Evolutionary conservation across 2,329 filamentous ascomycete species (phyloP).

Genomic region (Aspergillus brasiliensis): DNA sequence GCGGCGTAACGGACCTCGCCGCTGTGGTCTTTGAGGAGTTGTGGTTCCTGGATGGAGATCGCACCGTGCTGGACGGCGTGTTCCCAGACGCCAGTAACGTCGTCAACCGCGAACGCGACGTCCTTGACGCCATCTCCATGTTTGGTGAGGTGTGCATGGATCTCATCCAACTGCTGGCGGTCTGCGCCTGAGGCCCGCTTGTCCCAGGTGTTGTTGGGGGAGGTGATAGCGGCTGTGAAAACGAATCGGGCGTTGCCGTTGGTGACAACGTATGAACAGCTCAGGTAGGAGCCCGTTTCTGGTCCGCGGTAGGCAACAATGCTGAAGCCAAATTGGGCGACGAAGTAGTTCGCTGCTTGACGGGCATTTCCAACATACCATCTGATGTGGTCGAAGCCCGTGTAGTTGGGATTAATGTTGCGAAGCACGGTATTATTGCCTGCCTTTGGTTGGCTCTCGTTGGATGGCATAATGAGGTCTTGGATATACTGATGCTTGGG

Average conservation of each 20-base stretch:
- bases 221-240: constrained; percentile 77
- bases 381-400: constrained; percentile 75
- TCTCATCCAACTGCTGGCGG: constrained; percentile 63
- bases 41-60: constrained; percentile 12
- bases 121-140: constrained; percentile 89
- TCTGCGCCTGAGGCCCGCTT: constrained; percentile 53
- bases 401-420: constrained; percentile 26
- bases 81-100: constrained; percentile 72
- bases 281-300: constrained; percentile 77
- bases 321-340: constrained; percentile 77
- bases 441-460: background rate
- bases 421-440: constrained; percentile 53
- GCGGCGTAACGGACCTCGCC: constrained; percentile 69
- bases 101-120: constrained; percentile 84
- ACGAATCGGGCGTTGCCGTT: constrained; percentile 80
- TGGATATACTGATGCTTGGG: background rate
- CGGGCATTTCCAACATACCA: constrained; percentile 96
- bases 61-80: constrained; percentile 59
- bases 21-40: background rate
- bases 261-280: constrained; percentile 77
- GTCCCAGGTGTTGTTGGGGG: constrained; percentile 52
- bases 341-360: constrained; percentile 84
- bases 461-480: background rate
- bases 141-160: constrained; percentile 75
- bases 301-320: constrained; percentile 79